Evolutionary conservation across 2,329 filamentous ascomycete genomes (phyloP).

Genomic region (Fusarium penzigii): DNA sequence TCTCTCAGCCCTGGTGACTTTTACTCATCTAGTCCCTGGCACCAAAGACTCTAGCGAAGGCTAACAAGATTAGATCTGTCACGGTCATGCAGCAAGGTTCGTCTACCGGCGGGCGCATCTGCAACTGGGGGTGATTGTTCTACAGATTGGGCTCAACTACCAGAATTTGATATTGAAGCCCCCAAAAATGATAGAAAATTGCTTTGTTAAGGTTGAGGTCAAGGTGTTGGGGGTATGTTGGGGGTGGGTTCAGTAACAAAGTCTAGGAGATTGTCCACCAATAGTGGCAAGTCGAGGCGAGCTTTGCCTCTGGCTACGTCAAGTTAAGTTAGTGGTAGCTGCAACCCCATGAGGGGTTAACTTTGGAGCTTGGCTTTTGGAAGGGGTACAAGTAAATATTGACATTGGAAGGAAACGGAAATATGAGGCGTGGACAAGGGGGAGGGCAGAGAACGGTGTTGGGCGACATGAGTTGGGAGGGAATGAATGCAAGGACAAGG

Average conservation of each 20-base stretch:
- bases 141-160: neutral
- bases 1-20: no score
- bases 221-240: conserved; percentile 25
- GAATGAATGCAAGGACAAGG: neutral
- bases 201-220: conserved; percentile 1
- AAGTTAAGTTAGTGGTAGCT: conserved; percentile 1
- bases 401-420: neutral
- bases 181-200: conserved; percentile 24
- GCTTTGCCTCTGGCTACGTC: conserved; percentile 17
- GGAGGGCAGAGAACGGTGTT: no score
- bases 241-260: conserved; percentile 18
- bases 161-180: conserved; percentile 4
- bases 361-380: conserved; percentile 4
- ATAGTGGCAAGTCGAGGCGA: conserved; percentile 14
- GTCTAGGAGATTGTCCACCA: conserved; percentile 27
- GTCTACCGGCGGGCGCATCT: conserved; percentile 1
- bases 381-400: conserved; percentile 8
- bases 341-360: neutral
- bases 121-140: neutral
- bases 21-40: neutral
- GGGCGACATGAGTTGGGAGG: neutral
- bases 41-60: neutral
- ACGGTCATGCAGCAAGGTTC: conserved; percentile 9
- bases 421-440: no score
- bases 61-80: conserved; percentile 13